Conservation (phyloP, 2,329 filamentous ascomycete species). For the Fusarium sp. region DNA sequence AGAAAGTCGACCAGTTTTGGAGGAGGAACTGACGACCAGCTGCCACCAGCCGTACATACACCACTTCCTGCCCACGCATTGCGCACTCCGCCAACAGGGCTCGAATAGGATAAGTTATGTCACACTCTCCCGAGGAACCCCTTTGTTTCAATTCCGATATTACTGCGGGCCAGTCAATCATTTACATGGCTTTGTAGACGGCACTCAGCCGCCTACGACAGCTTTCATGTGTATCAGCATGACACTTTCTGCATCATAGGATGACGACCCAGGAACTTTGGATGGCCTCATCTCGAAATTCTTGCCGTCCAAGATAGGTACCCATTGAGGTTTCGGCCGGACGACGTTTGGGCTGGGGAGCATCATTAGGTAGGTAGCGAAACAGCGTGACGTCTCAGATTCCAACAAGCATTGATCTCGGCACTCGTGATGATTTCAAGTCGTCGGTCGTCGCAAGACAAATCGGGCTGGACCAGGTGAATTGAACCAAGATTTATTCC, state of each 20-base stretch:
- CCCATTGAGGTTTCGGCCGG: background rate
- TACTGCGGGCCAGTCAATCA: background rate
- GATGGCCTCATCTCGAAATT: background rate
- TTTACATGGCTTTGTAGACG: background rate
- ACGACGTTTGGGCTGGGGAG: background rate
- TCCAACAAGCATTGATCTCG: background rate
- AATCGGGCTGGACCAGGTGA: conserved; percentile 3
- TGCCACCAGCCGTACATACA: conserved; percentile 12
- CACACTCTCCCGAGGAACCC: background rate
- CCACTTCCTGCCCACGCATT: background rate
- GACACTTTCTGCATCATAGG: background rate
- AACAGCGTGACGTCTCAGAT: background rate
- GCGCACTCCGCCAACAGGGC: background rate
- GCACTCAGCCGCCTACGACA: background rate
- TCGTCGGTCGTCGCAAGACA: background rate
- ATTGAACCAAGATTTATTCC: conserved; percentile 38
- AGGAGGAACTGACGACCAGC: conserved; percentile 18
- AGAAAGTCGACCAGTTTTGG: background rate
- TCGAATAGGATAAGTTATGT: background rate
- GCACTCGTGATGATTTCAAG: background rate
- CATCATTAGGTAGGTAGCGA: background rate
- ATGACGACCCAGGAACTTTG: background rate
- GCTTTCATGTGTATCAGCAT: background rate
- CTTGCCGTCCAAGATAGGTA: background rate
- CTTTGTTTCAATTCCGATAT: background rate